Evolutionary conservation across 2,329 filamentous ascomycete genomes (phyloP), one percentile per base, ranked within the genome.

Genomic region (Nannizziopsis barbatae): DNA sequence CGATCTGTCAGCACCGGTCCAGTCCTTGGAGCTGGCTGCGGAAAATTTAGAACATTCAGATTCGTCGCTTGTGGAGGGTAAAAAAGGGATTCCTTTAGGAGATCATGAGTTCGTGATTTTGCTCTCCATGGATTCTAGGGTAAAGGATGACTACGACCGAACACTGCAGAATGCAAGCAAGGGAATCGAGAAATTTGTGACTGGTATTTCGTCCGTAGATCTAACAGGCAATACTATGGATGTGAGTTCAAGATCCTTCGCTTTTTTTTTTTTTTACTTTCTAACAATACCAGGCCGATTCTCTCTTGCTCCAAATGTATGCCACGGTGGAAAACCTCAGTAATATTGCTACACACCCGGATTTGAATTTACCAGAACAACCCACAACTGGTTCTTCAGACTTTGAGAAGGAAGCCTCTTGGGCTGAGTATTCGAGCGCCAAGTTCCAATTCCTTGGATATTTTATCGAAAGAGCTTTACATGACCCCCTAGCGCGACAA

Each of bases 351-450:
- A 68, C 65, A 2, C 70, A 72, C 49, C 65, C 69, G 15, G 70
- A 72, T 53, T 54, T 72, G 32, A 71, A 70, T 48, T 61, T 70
- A 6, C 56, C 60, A 1, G 61, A 64, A 8, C 63, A 68, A 45
- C 56, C 67, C n/a, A 62, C 59, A 42, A 59, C 59, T 12, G 55
- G 60, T 8, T 57, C 63, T 10, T 54, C 61, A 1, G 61, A 67
- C 32, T 55, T 65, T 5, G 53, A 58, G 39, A 62, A 65, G 47
- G 63, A 70, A 51, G 65, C 69, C 5, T 58, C 64, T 3, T 72
- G 69, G 65, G 69, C 68, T 3, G 68, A 72, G 47, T 71, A 71
- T 52, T 69, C 66, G 6, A 71, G 70, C 42, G 62, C 68, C 8
- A 72, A 72, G 52, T 72, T 72, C 38, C 56, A 65, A 15, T 63